These are phyloP conservation scores for Globisporangium splendens DNA, from an alignment of 352 stramenopile genomes.

Conservation along the genomic window DNA sequence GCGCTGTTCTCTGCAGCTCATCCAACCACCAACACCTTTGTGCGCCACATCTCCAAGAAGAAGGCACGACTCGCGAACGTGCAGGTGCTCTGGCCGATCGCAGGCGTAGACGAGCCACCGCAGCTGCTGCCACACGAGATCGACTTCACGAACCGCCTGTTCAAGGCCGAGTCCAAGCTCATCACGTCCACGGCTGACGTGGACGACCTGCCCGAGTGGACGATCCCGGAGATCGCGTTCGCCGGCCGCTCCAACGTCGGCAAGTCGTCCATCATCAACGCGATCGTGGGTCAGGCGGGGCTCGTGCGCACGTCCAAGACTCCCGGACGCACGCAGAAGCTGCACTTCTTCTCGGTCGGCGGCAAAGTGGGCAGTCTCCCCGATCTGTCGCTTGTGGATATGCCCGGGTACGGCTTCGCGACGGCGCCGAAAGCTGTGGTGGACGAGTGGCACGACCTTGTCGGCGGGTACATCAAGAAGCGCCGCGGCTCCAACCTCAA, in stretches of 20 bases:
- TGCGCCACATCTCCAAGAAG: slow-evolving; percentile 44
- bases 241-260: slow-evolving; percentile 86
- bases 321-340: slow-evolving; percentile 76
- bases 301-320: slow-evolving; percentile 84
- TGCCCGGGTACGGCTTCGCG: slow-evolving; percentile 86
- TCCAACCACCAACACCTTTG: not conserved
- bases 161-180: slow-evolving; percentile 51
- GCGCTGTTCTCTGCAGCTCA: not conserved
- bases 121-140: slow-evolving; percentile 61
- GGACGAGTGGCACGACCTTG: slow-evolving; percentile 73
- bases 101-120: slow-evolving; percentile 44
- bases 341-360: slow-evolving; percentile 82
- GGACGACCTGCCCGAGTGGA: slow-evolving; percentile 61
- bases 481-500: slow-evolving; percentile 72
- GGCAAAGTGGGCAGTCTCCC: slow-evolving; percentile 68
- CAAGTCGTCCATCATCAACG: slow-evolving; percentile 89
- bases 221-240: slow-evolving; percentile 80
- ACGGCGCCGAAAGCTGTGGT: slow-evolving; percentile 67
- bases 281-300: slow-evolving; percentile 57
- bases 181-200: slow-evolving; percentile 61
- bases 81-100: slow-evolving; percentile 54
- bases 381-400: slow-evolving; percentile 73
- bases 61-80: slow-evolving; percentile 44
- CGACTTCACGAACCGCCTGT: slow-evolving; percentile 53
- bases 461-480: slow-evolving; percentile 74